Conservation (phyloP, 306 rosid genomes). For the Leucaena leucocephala region DNA sequence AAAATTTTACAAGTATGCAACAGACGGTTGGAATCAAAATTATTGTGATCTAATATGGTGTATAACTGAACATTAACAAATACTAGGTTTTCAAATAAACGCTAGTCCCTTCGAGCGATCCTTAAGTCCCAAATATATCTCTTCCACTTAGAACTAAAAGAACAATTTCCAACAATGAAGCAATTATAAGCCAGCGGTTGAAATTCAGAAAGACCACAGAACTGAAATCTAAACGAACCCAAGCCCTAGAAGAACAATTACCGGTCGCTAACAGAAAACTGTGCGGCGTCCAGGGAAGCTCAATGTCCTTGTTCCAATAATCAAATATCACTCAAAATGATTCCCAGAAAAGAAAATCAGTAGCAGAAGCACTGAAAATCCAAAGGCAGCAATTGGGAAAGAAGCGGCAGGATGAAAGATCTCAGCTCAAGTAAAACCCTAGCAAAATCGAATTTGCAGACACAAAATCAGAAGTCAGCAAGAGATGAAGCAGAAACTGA, state of each 20-base stretch:
- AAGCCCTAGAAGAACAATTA: conserved; percentile 25
- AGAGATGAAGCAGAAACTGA: not conserved
- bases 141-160: conserved; percentile 4
- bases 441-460: not conserved
- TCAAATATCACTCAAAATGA: not conserved
- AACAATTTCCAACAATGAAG: not conserved
- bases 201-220: conserved; percentile 12
- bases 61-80: not conserved
- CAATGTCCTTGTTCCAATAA: not conserved
- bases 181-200: not conserved
- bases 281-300: not conserved
- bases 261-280: not conserved
- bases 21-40: not conserved
- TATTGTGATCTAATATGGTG: not conserved
- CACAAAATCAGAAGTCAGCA: not conserved
- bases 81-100: not conserved
- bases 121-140: not conserved
- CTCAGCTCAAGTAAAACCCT: conserved; percentile 30
- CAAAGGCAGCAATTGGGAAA: not conserved
- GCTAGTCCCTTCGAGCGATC: not conserved
- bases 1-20: not conserved
- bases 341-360: not conserved
- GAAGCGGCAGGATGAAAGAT: conserved; percentile 8
- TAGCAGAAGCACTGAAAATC: not conserved
- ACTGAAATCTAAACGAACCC: conserved; percentile 15